Evolutionary conservation across 1,284 basidiomycete species (phyloP).

Genomic region (Cystobasidium slooffiae): DNA sequence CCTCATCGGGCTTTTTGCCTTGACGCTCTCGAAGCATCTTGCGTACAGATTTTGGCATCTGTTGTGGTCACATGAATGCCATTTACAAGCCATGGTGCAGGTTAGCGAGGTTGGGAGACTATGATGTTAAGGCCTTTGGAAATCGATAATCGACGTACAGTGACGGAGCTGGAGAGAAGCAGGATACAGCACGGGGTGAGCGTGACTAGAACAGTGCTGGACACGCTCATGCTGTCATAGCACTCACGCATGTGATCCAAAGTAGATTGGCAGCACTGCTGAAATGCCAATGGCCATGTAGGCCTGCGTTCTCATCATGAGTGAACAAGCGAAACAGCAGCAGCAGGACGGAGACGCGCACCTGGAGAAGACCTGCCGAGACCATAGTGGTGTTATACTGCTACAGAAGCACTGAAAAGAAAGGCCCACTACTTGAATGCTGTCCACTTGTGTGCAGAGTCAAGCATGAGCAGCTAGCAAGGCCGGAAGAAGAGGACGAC

Average conservation of each 20-base stretch:
- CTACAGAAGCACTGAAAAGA: neutral
- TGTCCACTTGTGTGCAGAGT: neutral
- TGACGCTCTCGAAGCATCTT: conserved; percentile 35
- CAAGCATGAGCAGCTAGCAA: neutral
- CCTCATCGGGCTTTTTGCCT: conserved; percentile 25
- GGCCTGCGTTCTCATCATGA: conserved; percentile 29
- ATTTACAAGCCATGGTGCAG: neutral
- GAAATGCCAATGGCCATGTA: conserved; percentile 46
- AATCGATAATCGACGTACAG: conserved; percentile 1
- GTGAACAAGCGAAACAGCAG: neutral
- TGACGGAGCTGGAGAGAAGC: neutral
- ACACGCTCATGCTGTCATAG: conserved; percentile 13
- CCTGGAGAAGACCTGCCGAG: conserved; percentile 34
- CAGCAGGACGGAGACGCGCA: neutral
- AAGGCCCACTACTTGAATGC: neutral
- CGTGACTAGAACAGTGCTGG: neutral
- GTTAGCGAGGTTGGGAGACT: neutral
- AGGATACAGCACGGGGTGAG: neutral
- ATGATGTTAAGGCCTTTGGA: neutral
- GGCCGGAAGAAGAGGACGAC: neutral
- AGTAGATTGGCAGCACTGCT: conserved; percentile 52
- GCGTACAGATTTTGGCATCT: conserved; percentile 47
- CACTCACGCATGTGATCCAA: conserved; percentile 47
- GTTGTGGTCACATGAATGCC: neutral
- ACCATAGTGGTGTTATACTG: conserved; percentile 13